Base-by-base conservation (phyloP, 331 rosid species). In the Saraca asoca region DNA sequence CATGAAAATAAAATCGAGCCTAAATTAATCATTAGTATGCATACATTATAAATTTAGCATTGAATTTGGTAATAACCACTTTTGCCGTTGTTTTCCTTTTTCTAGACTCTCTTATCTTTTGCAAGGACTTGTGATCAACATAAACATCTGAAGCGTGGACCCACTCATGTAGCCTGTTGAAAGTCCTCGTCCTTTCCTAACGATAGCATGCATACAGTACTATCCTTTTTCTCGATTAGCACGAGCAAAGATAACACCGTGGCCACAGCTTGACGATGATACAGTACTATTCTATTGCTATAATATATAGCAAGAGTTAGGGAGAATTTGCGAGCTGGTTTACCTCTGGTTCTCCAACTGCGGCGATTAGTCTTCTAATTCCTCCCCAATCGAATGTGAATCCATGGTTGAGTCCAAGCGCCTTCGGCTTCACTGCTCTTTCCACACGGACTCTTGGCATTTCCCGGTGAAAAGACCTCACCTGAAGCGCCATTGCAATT, bases 291-390 rank as follows among this genome's bases (percentile, higher is more conserved):
- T 13, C 12, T 15, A 29, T 11, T 19, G 13, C 11, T 1, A 24
- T 24, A 24, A 24, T 37, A 12, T 7, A 12, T 24, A 14, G 17
- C 9, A 0, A 12, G 12, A 50, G 48, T 7, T 52, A 51, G 31
- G 31, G 3, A 24, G 31, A 24, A 24, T 24, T 24, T 1, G 31
- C 31, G 1, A 24, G 3, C 31, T 24, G 18, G 41, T 19, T 42
- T 72, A 84, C 91, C 89, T 79, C 65, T 18, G 72, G 63, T 78
- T 82, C 62, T 48, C 76, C 73, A 54, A 78, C 45, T 52, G 85
- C 49, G 49, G 76, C 51, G 31, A 24, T 24, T 24, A 24, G 66
- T 44, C 29, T 12, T 12, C 69, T 55, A 70, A 56, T 6, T 13
- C 3, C 17, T 12, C 8, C 7, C 45, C 7, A n/a, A 31, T 58